phyloP scores from a whole-genome alignment of 148 eudicot species.

The Nepenthes gracilis region DNA sequence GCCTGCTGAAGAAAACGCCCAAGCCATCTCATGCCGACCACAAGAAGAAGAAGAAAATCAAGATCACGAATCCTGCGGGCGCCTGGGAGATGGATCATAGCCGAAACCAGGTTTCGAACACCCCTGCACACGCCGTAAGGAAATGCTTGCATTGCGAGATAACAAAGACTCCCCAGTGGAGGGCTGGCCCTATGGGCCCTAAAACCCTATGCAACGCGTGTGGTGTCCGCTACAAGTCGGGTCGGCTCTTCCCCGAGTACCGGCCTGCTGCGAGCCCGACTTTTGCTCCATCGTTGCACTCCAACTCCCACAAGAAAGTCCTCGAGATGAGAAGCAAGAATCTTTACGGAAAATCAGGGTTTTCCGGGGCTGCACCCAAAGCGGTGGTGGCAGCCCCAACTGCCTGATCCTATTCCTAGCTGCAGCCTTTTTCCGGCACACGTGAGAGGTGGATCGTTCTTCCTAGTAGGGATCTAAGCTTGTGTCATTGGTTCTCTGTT shows the following conservation, averaged over 20 bases:
- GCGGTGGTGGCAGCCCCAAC: not conserved
- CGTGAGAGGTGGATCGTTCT: too few species aligned
- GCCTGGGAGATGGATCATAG: conserved; percentile 1
- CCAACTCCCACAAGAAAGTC: conserved; percentile 84
- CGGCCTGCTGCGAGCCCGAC: conserved; percentile 37
- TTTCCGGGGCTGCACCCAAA: not conserved
- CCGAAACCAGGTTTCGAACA: conserved; percentile 1
- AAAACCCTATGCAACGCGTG: conserved; percentile 27
- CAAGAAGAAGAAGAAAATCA: conserved; percentile 57
- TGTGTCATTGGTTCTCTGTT: too few species aligned
- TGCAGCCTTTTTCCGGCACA: too few species aligned
- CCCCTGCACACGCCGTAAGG: conserved; percentile 26
- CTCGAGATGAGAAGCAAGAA: conserved; percentile 59
- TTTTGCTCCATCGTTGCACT: conserved; percentile 59
- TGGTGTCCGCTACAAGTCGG: too few species aligned
- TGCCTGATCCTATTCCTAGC: not conserved
- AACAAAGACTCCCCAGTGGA: conserved; percentile 92
- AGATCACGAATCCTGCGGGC: conserved; percentile 11
- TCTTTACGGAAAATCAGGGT: not conserved
- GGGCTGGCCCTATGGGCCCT: conserved; percentile 83
- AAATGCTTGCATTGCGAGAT: conserved; percentile 89
- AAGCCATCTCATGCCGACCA: conserved; percentile 8
- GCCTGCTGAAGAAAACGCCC: conserved; percentile 7
- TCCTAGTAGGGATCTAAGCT: too few species aligned
- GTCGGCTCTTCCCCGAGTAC: too few species aligned